These are phyloP conservation scores for Cystobasidium pallidum DNA, from an alignment of 1,284 basidiomycete genomes.

Conservation along the genomic window DNA sequence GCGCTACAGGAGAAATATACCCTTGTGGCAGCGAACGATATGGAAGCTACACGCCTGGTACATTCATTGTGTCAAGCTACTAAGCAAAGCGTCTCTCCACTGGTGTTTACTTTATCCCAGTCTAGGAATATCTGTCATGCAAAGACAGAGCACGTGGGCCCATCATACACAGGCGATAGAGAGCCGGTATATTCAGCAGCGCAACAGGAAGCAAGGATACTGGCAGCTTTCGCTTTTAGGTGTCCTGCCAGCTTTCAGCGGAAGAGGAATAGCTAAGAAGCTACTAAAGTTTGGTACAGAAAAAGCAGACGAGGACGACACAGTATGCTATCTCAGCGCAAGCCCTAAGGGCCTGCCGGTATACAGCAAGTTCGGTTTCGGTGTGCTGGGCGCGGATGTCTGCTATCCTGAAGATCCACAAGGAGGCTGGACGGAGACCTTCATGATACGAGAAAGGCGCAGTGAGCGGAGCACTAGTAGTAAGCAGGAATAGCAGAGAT, in stretches of 20 bases:
- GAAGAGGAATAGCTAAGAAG: slow-evolving; percentile 18
- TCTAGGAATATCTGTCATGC: neutral
- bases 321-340: slow-evolving; percentile 29
- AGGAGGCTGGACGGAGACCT: slow-evolving; percentile 41
- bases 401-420: slow-evolving; percentile 41
- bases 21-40: neutral
- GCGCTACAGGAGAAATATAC: neutral
- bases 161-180: neutral
- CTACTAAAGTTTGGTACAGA: slow-evolving; percentile 35
- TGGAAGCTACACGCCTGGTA: neutral
- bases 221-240: slow-evolving; percentile 29
- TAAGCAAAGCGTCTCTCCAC: neutral
- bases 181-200: neutral
- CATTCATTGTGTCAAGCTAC: neutral
- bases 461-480: neutral
- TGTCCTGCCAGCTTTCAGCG: slow-evolving; percentile 23
- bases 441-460: slow-evolving; percentile 7
- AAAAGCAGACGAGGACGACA: slow-evolving; percentile 24
- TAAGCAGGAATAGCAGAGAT: neutral
- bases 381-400: slow-evolving; percentile 5
- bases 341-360: slow-evolving; percentile 34
- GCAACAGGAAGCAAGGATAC: slow-evolving; percentile 14
- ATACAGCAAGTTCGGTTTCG: slow-evolving; percentile 27
- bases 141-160: slow-evolving; percentile 18
- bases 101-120: slow-evolving; percentile 6